phyloP scores from a whole-genome alignment of 306 rosid genomes.

The Mucuna pruriens region DNA sequence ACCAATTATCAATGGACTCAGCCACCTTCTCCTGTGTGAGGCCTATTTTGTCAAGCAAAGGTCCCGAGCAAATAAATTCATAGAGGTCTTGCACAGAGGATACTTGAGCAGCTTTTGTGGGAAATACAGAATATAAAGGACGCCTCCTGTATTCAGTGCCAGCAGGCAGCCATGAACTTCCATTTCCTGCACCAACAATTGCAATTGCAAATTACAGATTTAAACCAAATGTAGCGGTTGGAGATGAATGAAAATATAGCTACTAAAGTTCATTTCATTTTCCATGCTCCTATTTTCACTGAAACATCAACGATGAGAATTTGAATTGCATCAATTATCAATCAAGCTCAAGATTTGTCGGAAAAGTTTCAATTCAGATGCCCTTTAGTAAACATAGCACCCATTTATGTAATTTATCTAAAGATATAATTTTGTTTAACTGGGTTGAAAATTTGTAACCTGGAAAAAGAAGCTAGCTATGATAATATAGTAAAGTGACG shows the following conservation, averaged over 20 bases:
- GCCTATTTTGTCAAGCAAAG: conserved; percentile 70
- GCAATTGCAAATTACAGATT: conserved; percentile 10
- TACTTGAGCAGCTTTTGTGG: conserved; percentile 69
- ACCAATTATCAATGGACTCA: conserved; percentile 84
- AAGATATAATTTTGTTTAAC: background rate
- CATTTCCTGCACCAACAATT: conserved; percentile 60
- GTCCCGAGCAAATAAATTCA: conserved; percentile 85
- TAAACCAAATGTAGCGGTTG: background rate
- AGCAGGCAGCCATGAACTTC: conserved; percentile 68
- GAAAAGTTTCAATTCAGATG: conserved; percentile 4
- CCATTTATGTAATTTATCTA: conserved; percentile 13
- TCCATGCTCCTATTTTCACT: background rate
- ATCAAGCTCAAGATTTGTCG: background rate
- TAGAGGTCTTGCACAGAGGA: conserved; percentile 77
- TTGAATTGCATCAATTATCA: conserved; percentile 30
- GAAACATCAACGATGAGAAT: conserved; percentile 14
- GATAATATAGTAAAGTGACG: background rate
- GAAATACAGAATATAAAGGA: conserved; percentile 56
- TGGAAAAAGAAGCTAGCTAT: background rate
- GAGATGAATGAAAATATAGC: background rate
- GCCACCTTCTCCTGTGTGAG: conserved; percentile 62
- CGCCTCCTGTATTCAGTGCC: conserved; percentile 46
- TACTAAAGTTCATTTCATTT: background rate
- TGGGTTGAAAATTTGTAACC: background rate
- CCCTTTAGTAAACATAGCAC: background rate